These are phyloP conservation scores for Clavispora phyllophila DNA, from an alignment of 805 yeast species.

Conservation along the genomic window DNA sequence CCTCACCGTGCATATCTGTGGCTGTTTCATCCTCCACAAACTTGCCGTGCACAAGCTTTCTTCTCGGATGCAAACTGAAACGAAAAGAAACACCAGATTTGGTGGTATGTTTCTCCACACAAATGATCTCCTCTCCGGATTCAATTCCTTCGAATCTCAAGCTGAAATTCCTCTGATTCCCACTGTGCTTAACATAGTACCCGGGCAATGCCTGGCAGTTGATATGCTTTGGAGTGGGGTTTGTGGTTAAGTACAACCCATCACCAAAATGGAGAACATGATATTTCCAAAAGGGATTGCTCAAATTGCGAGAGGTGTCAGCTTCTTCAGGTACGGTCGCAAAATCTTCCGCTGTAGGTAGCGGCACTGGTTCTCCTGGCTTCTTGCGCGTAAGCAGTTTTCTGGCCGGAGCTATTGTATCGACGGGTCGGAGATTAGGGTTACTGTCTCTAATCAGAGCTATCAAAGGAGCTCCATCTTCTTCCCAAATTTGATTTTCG, in stretches of 20 bases:
- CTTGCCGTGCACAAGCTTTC: constrained; percentile 5
- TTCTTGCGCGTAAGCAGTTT: constrained; percentile 5
- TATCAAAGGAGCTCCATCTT: background rate
- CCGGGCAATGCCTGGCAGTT: constrained; percentile 61
- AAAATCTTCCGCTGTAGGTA: background rate
- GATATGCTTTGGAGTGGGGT: constrained; percentile 57
- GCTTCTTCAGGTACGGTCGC: background rate
- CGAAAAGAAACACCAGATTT: constrained; percentile 2
- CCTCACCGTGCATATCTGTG: background rate
- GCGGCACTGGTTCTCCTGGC: constrained; percentile 8
- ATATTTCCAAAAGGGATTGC: constrained; percentile 52
- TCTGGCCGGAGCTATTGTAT: background rate
- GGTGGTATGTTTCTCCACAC: constrained; percentile 4
- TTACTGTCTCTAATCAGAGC: background rate
- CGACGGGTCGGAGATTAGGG: constrained; percentile 1
- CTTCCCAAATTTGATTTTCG: background rate
- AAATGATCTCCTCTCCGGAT: constrained; percentile 10
- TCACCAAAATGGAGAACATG: constrained; percentile 52
- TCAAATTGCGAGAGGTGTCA: background rate
- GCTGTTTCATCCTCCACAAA: background rate
- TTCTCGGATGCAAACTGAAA: constrained; percentile 2
- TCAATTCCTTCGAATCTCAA: constrained; percentile 14
- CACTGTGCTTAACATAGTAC: constrained; percentile 36
- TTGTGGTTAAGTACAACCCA: constrained; percentile 60
- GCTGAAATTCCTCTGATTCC: constrained; percentile 1